These are phyloP conservation scores for Aschersonia sp. DNA, from an alignment of 2,329 filamentous ascomycete genomes.

Conservation along the genomic window DNA sequence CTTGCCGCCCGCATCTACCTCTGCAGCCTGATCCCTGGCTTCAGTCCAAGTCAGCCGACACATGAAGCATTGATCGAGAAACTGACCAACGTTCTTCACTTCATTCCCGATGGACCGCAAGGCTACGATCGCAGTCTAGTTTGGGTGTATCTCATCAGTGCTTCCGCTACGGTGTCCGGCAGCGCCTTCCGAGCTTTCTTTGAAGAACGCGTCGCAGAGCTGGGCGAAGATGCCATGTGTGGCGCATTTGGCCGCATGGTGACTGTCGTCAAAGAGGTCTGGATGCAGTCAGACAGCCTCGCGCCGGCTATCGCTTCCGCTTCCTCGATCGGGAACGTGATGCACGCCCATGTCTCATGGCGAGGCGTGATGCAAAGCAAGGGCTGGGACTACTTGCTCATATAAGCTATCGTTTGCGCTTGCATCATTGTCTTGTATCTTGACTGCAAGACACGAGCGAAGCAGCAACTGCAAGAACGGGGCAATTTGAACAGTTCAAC, in stretches of 20 bases:
- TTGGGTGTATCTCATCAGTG: slow-evolving; percentile 86
- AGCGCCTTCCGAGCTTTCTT: slow-evolving; percentile 71
- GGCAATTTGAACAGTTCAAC: no score
- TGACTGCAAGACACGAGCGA: no score
- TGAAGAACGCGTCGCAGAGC: slow-evolving; percentile 54
- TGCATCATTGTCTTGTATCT: slow-evolving; percentile 1
- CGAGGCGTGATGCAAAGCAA: slow-evolving; percentile 85
- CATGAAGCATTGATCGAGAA: slow-evolving; percentile 66
- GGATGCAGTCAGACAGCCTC: slow-evolving; percentile 58
- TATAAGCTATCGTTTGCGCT: slow-evolving; percentile 32
- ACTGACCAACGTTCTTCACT: slow-evolving; percentile 61
- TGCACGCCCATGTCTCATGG: slow-evolving; percentile 71
- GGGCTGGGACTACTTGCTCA: slow-evolving; percentile 84
- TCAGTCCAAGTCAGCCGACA: slow-evolving; percentile 59
- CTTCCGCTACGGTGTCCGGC: slow-evolving; percentile 57
- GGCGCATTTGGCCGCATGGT: slow-evolving; percentile 79
- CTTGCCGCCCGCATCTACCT: slow-evolving; percentile 89
- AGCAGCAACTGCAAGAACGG: no score
- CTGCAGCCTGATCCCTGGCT: slow-evolving; percentile 87
- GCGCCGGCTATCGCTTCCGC: slow-evolving; percentile 20
- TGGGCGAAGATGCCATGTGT: slow-evolving; percentile 64
- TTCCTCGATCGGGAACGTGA: slow-evolving; percentile 20
- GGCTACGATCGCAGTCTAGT: slow-evolving; percentile 85
- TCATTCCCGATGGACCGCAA: slow-evolving; percentile 64
- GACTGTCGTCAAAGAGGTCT: slow-evolving; percentile 68